Evolutionary conservation across 352 stramenopile genomes (phyloP).

Genomic region (Globisporangium okanoganense): DNA sequence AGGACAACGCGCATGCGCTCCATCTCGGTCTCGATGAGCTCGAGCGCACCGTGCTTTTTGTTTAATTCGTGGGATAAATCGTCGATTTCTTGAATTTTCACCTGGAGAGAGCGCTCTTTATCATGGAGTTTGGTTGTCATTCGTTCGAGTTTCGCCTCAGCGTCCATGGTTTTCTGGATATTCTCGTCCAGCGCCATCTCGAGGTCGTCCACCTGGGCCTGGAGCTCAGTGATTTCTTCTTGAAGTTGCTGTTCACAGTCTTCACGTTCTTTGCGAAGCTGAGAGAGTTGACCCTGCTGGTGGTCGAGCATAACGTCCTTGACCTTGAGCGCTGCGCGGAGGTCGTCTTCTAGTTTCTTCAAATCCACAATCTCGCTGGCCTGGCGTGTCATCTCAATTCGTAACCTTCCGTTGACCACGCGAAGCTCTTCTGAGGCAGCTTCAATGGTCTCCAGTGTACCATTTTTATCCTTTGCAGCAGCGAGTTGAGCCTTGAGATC

Average conservation of each 20-base stretch:
- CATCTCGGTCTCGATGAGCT: conserved; percentile 72
- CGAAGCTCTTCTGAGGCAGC: conserved; percentile 22
- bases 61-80: conserved; percentile 31
- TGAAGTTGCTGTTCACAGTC: conserved; percentile 38
- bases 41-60: conserved; percentile 49
- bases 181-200: conserved; percentile 56
- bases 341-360: conserved; percentile 47
- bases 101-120: conserved; percentile 18
- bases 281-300: conserved; percentile 46
- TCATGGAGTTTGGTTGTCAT: conserved; percentile 18
- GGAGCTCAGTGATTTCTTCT: conserved; percentile 43
- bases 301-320: conserved; percentile 76
- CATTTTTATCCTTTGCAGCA: conserved; percentile 20
- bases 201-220: conserved; percentile 55
- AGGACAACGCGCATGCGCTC: conserved; percentile 48
- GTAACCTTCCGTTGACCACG: conserved; percentile 16
- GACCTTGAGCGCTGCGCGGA: conserved; percentile 54
- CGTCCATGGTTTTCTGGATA: conserved; percentile 35
- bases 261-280: conserved; percentile 28
- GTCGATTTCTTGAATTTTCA: conserved; percentile 17
- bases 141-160: conserved; percentile 31
- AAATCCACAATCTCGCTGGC: conserved; percentile 20
- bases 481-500: conserved; percentile 30
- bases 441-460: conserved; percentile 18
- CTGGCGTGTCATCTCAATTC: conserved; percentile 22